Percentiles rank a stretch among this genome's conserved stretches.
Evolutionary conservation across 108 stramenopile genomes (phyloP).

Genomic region (Aurantiochytrium sp.): DNA sequence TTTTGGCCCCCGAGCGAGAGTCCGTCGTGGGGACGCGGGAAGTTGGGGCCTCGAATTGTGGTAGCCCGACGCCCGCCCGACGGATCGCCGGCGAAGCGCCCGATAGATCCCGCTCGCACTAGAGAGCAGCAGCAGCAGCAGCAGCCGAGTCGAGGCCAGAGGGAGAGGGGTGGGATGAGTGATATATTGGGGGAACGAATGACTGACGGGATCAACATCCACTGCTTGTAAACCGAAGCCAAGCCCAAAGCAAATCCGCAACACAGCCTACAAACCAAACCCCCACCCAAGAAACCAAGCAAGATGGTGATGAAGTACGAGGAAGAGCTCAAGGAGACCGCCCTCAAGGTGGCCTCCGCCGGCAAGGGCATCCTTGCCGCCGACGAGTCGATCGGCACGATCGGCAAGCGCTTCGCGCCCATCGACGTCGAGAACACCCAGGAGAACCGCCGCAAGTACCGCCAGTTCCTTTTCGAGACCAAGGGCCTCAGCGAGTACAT

Average conservation of each 20-base stretch:
- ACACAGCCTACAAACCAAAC: background rate
- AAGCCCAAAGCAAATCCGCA: background rate
- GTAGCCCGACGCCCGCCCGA: too few species aligned
- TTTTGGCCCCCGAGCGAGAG: too few species aligned
- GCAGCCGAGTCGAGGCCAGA: too few species aligned
- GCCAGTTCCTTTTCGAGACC: conserved; percentile 74
- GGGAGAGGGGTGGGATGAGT: too few species aligned
- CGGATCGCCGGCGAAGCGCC: too few species aligned
- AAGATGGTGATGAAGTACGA: conserved; percentile 3
- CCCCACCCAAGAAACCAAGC: background rate
- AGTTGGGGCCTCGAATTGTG: too few species aligned
- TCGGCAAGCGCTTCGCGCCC: conserved; percentile 68
- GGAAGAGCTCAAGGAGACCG: conserved; percentile 11
- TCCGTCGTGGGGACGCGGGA: too few species aligned
- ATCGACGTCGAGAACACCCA: conserved; percentile 74
- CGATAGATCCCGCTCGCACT: too few species aligned
- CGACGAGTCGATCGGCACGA: conserved; percentile 78
- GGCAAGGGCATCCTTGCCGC: conserved; percentile 72
- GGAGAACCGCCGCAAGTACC: conserved; percentile 74
- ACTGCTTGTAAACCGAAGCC: too few species aligned
- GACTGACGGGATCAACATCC: background rate
- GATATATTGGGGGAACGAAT: background rate
- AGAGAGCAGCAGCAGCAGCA: too few species aligned
- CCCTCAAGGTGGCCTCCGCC: conserved; percentile 41
- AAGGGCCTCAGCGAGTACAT: conserved; percentile 67